These are phyloP conservation scores for Suhomyces vadensis DNA, from an alignment of 805 yeast species.

Conservation along the genomic window DNA sequence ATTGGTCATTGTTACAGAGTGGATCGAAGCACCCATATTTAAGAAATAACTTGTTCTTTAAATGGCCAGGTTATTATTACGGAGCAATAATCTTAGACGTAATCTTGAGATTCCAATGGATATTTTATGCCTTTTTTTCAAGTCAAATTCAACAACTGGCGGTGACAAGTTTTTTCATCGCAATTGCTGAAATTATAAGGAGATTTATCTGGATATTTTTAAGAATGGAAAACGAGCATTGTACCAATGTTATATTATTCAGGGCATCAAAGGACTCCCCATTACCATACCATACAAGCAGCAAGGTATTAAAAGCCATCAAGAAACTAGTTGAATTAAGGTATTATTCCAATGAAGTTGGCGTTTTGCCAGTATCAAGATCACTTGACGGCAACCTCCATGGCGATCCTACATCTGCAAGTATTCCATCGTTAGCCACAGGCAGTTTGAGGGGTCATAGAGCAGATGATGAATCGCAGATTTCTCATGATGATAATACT, in stretches of 20 bases:
- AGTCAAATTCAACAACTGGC: slow-evolving; percentile 84
- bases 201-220: slow-evolving; percentile 88
- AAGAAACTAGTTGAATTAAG: slow-evolving; percentile 37
- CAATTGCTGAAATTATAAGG: slow-evolving; percentile 77
- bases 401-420: not conserved
- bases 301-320: slow-evolving; percentile 37
- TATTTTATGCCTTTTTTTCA: slow-evolving; percentile 80
- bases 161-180: slow-evolving; percentile 77
- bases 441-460: not conserved
- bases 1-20: slow-evolving; percentile 85
- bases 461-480: slow-evolving; percentile 15
- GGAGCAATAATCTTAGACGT: slow-evolving; percentile 73
- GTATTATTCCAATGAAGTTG: slow-evolving; percentile 18
- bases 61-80: slow-evolving; percentile 62
- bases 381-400: no score
- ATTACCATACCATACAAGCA: slow-evolving; percentile 65
- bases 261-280: slow-evolving; percentile 88
- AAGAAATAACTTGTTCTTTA: slow-evolving; percentile 70
- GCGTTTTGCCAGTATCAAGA: not conserved
- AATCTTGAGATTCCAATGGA: slow-evolving; percentile 84
- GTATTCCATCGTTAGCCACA: not conserved
- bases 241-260: slow-evolving; percentile 80
- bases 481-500: slow-evolving; percentile 12
- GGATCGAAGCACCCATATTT: slow-evolving; percentile 56
- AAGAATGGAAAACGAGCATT: slow-evolving; percentile 96